Evolutionary conservation across 2,329 filamentous ascomycete species (phyloP).

Genomic region (Triangularia verruculosa): DNA sequence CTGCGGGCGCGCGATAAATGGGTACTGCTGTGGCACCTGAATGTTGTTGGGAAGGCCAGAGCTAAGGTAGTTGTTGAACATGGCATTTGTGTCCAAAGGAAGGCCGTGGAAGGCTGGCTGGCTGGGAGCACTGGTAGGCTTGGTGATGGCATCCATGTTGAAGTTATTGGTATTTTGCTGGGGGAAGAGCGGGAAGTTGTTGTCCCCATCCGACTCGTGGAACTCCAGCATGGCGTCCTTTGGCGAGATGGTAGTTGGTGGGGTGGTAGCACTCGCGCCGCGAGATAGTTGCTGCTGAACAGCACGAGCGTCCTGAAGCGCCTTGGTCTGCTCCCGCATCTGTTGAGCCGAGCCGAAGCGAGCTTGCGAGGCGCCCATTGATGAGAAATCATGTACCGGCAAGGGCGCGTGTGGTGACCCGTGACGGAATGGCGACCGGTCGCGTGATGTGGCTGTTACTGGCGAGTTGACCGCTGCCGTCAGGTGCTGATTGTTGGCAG

Average conservation of each 20-base stretch:
- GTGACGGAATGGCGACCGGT: slow-evolving; percentile 78
- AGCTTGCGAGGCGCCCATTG: slow-evolving; percentile 30
- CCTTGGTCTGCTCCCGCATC: slow-evolving; percentile 59
- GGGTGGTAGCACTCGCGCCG: slow-evolving; percentile 45
- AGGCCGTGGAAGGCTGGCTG: slow-evolving; percentile 27
- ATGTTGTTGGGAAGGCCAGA: slow-evolving; percentile 31
- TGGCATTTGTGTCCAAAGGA: slow-evolving; percentile 23
- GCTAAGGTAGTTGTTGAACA: slow-evolving; percentile 34
- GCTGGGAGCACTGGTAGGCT: slow-evolving; percentile 29
- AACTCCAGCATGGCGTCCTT: slow-evolving; percentile 90
- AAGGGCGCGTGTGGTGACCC: slow-evolving; percentile 60
- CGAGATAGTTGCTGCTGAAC: slow-evolving; percentile 42
- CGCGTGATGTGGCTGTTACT: slow-evolving; percentile 51
- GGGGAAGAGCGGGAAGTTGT: slow-evolving; percentile 71
- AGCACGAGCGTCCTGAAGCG: slow-evolving; percentile 54
- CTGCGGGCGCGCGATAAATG: slow-evolving; percentile 44
- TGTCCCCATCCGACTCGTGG: slow-evolving; percentile 67
- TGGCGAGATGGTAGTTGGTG: slow-evolving; percentile 92
- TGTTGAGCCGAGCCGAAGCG: slow-evolving; percentile 55
- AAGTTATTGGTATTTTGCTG: slow-evolving; percentile 50
- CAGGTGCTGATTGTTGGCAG: slow-evolving; percentile 71
- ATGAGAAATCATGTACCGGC: slow-evolving; percentile 43
- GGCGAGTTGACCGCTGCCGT: slow-evolving; percentile 53
- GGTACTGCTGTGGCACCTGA: slow-evolving; percentile 46
- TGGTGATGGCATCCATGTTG: slow-evolving; percentile 39